These are phyloP conservation scores for Pseudogymnoascus sp. DNA, from an alignment of 2,329 filamentous ascomycete genomes.

Conservation along the genomic window DNA sequence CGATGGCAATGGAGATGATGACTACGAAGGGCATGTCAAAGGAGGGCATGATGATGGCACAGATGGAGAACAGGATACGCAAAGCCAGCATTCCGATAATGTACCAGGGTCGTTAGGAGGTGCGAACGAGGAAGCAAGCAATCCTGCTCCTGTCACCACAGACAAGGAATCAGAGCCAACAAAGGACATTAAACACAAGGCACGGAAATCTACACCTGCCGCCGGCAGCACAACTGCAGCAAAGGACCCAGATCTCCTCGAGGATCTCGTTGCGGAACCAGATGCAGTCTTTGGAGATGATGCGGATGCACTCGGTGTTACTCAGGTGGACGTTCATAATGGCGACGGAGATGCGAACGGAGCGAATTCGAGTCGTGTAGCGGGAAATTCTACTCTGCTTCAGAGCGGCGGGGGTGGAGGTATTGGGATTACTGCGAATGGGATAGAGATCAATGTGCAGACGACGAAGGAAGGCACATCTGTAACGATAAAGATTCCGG, in stretches of 20 bases:
- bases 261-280: neutral
- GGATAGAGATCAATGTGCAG: slow-evolving; percentile 22
- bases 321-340: neutral
- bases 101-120: neutral
- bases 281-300: neutral
- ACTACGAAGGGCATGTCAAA: slow-evolving; percentile 10
- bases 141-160: neutral
- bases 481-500: slow-evolving; percentile 22
- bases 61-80: slow-evolving; percentile 12
- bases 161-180: neutral
- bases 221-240: neutral
- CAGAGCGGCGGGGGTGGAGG: slow-evolving; percentile 9
- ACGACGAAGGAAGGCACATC: slow-evolving; percentile 22
- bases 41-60: slow-evolving; percentile 5
- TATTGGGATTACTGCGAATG: slow-evolving; percentile 9
- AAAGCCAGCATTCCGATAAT: neutral
- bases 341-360: neutral
- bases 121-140: slow-evolving; percentile 1
- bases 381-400: neutral
- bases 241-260: neutral
- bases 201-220: neutral
- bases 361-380: neutral
- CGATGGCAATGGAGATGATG: slow-evolving; percentile 7
- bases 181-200: neutral
- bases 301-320: neutral